Base-by-base conservation (phyloP, 225 moss, liverwort and hornwort genomes). In the Straminergon stramineum region DNA sequence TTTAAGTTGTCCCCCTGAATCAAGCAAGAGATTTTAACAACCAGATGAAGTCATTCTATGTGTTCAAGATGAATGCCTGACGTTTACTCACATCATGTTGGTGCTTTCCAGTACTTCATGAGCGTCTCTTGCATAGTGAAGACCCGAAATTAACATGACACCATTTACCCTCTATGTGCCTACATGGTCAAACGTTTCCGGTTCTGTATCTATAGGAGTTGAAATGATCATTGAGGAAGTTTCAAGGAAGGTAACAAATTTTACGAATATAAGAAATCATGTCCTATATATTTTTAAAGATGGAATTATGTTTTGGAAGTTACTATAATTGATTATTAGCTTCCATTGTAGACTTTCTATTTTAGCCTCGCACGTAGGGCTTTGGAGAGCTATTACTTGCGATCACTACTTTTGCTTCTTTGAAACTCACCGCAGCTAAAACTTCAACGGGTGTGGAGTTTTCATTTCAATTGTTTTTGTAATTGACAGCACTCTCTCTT, bases 21-120 rank as follows among this genome's bases (percentile, higher is more conserved):
- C 97, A 99, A 90, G 93, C 97, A 69, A 96, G 99, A 87, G 96
- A 96, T 43, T 99, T 95, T 57, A 95, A 92, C 84, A 92, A 93
- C 77, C 92, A 93, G 82, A 96, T 94, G 90, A 96, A 91, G 85
- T 92, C 93, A 91, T 97, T 99, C 73, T 99, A 96, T 83, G 92
- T 99, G 48, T 99, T 99, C 83, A 99, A 99, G 96, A 97, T 96
- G 87, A 89, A 64, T 88, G 69, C 37, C 81, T 90, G 67, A 48
- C 65, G 26, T 90, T 62, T 55, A 53, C 75, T 67, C 58, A 84
- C 53, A 61, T 81, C 68, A 64, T 76, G 55, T 85, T 88, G 88
- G 83, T 86, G 55, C 55, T 57, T 69, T 86, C 32, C 41, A 37
- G 41, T 66, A n/a, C 58, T 63, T 77, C 43, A 22, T 84, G 84